A percentile compares a stretch with the other conserved stretches of the same genome.
Evolutionary conservation across 225 moss, liverwort and hornwort genomes (phyloP).

Genomic region (Polytrichum formosum): DNA sequence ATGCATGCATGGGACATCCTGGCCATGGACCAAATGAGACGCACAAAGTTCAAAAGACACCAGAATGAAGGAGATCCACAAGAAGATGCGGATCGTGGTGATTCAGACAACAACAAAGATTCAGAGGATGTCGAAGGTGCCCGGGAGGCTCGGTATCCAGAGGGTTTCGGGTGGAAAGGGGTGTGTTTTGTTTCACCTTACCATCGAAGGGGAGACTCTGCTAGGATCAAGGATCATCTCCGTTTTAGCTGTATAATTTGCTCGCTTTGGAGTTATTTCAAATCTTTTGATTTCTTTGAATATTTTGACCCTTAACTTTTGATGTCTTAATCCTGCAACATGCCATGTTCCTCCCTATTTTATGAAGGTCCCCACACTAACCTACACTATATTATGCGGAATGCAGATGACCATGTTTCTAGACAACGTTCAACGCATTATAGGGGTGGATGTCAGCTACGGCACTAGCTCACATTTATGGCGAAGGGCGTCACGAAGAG

Average conservation of each 20-base stretch:
- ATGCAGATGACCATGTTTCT: conserved; percentile 78
- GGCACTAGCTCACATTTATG: conserved; percentile 84
- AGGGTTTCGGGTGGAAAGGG: conserved; percentile 88
- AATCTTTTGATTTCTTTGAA: not conserved
- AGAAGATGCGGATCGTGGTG: conserved; percentile 20
- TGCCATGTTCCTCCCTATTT: not conserved
- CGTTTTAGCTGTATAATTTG: not conserved
- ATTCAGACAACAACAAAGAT: too few relatives aligned
- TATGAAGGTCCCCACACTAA: not conserved
- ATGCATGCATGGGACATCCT: conserved; percentile 35
- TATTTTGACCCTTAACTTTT: not conserved
- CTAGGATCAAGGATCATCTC: not conserved
- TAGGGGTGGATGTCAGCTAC: conserved; percentile 91
- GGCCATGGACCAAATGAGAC: conserved; percentile 44
- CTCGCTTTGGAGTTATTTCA: not conserved
- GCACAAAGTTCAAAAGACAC: conserved; percentile 16
- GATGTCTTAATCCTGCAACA: not conserved
- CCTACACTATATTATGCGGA: not conserved
- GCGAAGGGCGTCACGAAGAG: conserved; percentile 61
- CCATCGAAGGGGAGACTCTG: not conserved
- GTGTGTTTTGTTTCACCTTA: conserved; percentile 25
- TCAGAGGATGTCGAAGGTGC: conserved; percentile 52
- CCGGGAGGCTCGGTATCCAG: conserved; percentile 67
- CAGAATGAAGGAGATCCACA: not conserved
- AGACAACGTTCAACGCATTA: conserved; percentile 67